Evolutionary conservation across 1,139 yeast genomes (phyloP).

Genomic region (Casaregolazyma suthepensis): DNA sequence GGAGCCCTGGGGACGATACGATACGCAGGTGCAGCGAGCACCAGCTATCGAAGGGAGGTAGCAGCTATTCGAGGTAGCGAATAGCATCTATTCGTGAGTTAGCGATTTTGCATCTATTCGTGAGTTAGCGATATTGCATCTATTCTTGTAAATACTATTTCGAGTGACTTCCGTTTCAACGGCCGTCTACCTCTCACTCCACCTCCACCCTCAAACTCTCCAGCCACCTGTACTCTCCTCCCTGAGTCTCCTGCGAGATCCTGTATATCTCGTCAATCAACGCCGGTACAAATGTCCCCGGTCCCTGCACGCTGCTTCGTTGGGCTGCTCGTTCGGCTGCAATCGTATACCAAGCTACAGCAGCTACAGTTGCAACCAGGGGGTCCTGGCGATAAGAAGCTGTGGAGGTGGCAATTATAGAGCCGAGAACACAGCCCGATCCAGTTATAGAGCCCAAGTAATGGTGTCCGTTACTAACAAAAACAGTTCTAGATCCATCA

Average conservation of each 20-base stretch:
- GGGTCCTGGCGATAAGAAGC: conserved; percentile 28
- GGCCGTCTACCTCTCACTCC: neutral
- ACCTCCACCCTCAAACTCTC: neutral
- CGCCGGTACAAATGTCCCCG: conserved; percentile 46
- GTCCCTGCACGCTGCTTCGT: conserved; percentile 30
- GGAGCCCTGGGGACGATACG: conserved; percentile 76
- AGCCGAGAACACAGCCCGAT: conserved; percentile 81
- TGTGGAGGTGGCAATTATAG: conserved; percentile 55
- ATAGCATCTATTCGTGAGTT: no score
- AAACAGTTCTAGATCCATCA: conserved; percentile 35
- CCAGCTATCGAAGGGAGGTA: conserved; percentile 1
- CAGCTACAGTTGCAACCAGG: conserved; percentile 47
- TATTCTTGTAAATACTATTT: neutral
- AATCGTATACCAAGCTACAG: conserved; percentile 55
- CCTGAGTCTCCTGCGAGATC: conserved; percentile 11
- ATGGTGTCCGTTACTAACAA: conserved; percentile 54
- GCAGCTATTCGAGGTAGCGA: neutral
- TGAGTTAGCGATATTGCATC: no score
- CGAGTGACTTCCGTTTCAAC: no score
- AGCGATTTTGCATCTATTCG: no score
- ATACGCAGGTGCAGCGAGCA: conserved; percentile 46
- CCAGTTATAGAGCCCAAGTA: conserved; percentile 79
- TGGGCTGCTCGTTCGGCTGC: conserved; percentile 53
- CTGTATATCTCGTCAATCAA: conserved; percentile 43
- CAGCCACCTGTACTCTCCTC: neutral